A percentile compares a stretch with the other conserved stretches of the same genome.
These are phyloP conservation scores for Dictyostelium capitatum DNA, from an alignment of 78 protist genomes.

Conservation along the genomic window DNA sequence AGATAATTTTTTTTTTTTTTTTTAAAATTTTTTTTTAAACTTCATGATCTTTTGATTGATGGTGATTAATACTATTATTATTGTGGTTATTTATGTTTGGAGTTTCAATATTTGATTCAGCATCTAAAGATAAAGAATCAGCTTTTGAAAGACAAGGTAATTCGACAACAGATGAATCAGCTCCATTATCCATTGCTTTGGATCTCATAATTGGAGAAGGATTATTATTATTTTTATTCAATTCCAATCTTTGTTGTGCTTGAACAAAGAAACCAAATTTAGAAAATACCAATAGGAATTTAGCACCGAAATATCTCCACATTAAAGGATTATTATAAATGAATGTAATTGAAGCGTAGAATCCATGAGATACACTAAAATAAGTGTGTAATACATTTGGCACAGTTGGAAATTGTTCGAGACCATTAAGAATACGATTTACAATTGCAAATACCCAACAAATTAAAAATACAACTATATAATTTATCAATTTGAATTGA, in stretches of 20 bases:
- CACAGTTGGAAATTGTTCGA: not conserved
- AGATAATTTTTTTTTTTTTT: no score
- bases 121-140: not conserved
- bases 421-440: constrained; percentile 41
- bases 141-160: constrained; percentile 16
- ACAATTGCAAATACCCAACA: constrained; percentile 77
- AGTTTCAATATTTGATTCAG: constrained; percentile 4
- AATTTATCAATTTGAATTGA: constrained; percentile 70
- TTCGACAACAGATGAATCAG: constrained; percentile 3
- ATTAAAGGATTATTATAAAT: constrained; percentile 69
- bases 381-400: constrained; percentile 56
- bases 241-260: constrained; percentile 13
- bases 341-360: constrained; percentile 34
- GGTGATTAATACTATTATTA: no score
- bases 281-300: not conserved
- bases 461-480: constrained; percentile 51
- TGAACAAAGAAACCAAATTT: constrained; percentile 48
- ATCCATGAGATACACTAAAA: constrained; percentile 49
- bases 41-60: no score
- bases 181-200: not conserved
- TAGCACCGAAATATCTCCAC: constrained; percentile 65
- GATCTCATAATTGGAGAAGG: constrained; percentile 51
- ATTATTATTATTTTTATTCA: constrained; percentile 62
- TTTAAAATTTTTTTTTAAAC: no score
- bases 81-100: not conserved